Percentiles rank a stretch among this genome's conserved stretches.
phyloP scores from a whole-genome alignment of 192 early-diverging fungal species.

The Paraglomus brasilianum region DNA sequence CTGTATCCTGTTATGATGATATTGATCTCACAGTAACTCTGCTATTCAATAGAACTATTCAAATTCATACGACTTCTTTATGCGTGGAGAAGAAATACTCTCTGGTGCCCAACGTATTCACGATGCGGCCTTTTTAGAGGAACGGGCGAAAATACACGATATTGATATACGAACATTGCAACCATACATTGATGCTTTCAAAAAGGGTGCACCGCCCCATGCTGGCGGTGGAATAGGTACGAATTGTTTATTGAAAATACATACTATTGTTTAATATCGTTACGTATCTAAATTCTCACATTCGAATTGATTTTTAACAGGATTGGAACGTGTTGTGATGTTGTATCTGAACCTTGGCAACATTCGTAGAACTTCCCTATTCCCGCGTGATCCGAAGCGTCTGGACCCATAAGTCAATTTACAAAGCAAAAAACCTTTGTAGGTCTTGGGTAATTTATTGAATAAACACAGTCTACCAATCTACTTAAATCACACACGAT shows the following conservation, averaged over 20 bases:
- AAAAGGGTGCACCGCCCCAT: conserved; percentile 94
- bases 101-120: conserved; percentile 99
- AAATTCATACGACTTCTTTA: conserved; percentile 99
- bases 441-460: too few relatives aligned
- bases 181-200: conserved; percentile 93
- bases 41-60: conserved; percentile 71
- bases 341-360: conserved; percentile 93
- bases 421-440: too few relatives aligned
- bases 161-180: conserved; percentile 82
- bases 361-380: conserved; percentile 88
- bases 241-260: too few relatives aligned
- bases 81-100: conserved; percentile 98
- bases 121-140: conserved; percentile 75
- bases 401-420: conserved; percentile 66
- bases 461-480: too few relatives aligned
- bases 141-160: conserved; percentile 73
- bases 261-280: conserved; percentile 2
- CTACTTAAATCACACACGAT: too few relatives aligned
- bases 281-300: background rate
- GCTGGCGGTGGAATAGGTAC: conserved; percentile 93
- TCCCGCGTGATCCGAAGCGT: conserved; percentile 97
- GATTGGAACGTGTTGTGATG: conserved; percentile 96
- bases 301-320: conserved; percentile 32
- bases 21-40: conserved; percentile 30
- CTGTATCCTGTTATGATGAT: conserved; percentile 11